Evolutionary conservation across 2,329 filamentous ascomycete genomes (phyloP).

Genomic region (Exophiala mesophila): DNA sequence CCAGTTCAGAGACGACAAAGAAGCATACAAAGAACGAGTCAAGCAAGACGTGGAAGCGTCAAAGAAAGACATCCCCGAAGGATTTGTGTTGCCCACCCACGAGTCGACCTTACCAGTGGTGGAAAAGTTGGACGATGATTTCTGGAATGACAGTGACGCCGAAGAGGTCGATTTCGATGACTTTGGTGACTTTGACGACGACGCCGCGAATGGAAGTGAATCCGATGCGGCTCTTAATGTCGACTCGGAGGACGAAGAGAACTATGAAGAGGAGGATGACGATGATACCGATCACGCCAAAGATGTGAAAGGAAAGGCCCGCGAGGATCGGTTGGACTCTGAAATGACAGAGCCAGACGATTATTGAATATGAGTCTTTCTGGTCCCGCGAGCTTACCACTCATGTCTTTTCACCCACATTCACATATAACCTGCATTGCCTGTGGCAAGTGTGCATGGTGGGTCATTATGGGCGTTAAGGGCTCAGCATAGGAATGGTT

Average conservation of each 20-base stretch:
- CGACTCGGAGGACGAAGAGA: conserved; percentile 52
- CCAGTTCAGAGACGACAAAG: conserved; percentile 69
- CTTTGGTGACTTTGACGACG: conserved; percentile 52
- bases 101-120: conserved; percentile 52
- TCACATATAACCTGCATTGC: no score
- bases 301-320: conserved; percentile 18
- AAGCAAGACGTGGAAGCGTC: conserved; percentile 66
- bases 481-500: no score
- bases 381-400: no score
- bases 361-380: no score
- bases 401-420: no score
- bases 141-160: conserved; percentile 75
- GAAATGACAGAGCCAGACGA: conserved; percentile 24
- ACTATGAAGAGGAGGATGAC: conserved; percentile 24
- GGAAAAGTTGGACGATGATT: conserved; percentile 68
- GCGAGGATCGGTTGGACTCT: conserved; percentile 21
- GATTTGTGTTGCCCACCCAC: conserved; percentile 75
- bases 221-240: conserved; percentile 45
- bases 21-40: conserved; percentile 65
- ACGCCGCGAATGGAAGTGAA: conserved; percentile 33
- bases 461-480: no score
- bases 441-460: no score
- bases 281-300: conserved; percentile 10
- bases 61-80: conserved; percentile 72
- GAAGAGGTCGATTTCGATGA: conserved; percentile 48